phyloP scores from a whole-genome alignment of 495 filamentous ascomycete genomes.

The Tuber microsphaerosporum region DNA sequence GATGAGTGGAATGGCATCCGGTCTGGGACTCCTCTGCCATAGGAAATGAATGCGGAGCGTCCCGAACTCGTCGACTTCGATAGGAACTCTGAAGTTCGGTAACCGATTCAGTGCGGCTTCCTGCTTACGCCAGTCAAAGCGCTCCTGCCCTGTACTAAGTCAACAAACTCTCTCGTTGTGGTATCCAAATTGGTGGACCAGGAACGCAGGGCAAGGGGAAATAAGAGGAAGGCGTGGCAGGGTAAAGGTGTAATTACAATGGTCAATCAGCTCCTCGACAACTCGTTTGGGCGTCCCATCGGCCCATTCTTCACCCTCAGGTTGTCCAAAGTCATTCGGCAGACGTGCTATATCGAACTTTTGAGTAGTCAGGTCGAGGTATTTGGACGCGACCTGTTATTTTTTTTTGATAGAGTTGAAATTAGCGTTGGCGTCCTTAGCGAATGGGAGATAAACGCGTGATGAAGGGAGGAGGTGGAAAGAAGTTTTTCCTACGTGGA shows the following conservation, averaged over 20 bases:
- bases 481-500: background rate
- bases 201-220: background rate
- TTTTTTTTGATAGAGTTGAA: background rate
- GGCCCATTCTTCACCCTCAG: conserved; percentile 32
- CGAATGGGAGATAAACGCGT: background rate
- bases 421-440: background rate
- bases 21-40: conserved; percentile 51
- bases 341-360: conserved; percentile 44
- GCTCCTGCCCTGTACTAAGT: conserved; percentile 8
- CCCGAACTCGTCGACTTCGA: conserved; percentile 14
- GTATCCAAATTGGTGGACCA: background rate
- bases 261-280: conserved; percentile 43
- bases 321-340: conserved; percentile 37
- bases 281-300: conserved; percentile 43
- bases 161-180: background rate
- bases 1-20: conserved; percentile 55
- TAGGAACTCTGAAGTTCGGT: background rate
- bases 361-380: conserved; percentile 43
- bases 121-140: conserved; percentile 14
- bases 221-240: background rate
- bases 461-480: background rate
- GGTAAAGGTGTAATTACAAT: conserved; percentile 32
- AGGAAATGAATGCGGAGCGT: conserved; percentile 48
- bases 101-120: conserved; percentile 7
- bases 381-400: conserved; percentile 40